Percentiles rank a stretch among this genome's conserved stretches.
Conservation (phyloP, 179 eudicot genomes). For the Silene coronaria region DNA sequence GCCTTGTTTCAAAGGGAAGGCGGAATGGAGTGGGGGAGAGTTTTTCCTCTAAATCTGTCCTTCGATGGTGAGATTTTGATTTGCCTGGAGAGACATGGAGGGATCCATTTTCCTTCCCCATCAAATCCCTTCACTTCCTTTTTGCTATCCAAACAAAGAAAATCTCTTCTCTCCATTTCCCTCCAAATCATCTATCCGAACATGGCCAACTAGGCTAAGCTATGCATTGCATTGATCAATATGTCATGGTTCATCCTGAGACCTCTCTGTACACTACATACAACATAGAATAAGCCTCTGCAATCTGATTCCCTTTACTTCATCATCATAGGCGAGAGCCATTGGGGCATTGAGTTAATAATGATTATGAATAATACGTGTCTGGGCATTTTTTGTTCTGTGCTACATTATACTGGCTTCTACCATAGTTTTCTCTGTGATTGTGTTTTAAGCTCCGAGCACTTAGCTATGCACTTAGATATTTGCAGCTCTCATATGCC, state of each 20-base stretch:
- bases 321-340: no score
- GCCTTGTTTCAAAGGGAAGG: no score
- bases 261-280: background rate
- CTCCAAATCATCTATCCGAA: background rate
- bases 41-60: no score
- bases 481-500: background rate
- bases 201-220: background rate
- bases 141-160: no score
- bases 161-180: no score
- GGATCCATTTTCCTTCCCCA: no score
- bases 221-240: background rate
- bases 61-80: no score
- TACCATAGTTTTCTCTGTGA: background rate
- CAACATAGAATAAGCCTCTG: background rate
- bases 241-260: background rate
- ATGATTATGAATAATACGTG: background rate
- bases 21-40: no score
- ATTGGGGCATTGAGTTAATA: no score
- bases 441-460: background rate
- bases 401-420: background rate
- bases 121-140: no score
- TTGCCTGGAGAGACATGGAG: no score
- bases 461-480: background rate
- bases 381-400: background rate
- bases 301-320: no score